These are phyloP conservation scores for Paraphaeosphaeria sporulosa DNA, from an alignment of 2,329 filamentous ascomycete species.

Conservation along the genomic window DNA sequence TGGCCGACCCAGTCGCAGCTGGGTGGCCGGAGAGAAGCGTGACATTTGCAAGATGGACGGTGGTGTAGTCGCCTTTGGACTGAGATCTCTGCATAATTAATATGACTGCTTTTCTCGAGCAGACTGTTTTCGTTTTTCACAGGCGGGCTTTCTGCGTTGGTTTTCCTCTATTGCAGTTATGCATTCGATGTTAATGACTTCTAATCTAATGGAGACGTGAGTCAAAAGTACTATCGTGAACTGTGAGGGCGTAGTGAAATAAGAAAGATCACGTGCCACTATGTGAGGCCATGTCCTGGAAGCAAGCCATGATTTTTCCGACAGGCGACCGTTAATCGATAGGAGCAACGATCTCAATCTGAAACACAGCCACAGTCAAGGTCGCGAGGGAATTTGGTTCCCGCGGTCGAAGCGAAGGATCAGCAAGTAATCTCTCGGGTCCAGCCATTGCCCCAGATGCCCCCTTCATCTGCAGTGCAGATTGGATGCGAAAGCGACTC, in stretches of 20 bases:
- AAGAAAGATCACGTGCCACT: neutral
- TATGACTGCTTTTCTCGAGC: neutral
- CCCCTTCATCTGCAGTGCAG: constrained; percentile 10
- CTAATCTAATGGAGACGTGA: neutral
- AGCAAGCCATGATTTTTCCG: constrained; percentile 6
- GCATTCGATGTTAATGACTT: neutral
- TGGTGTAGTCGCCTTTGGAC: neutral
- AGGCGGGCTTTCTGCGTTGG: too few species aligned
- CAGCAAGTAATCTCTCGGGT: constrained; percentile 15
- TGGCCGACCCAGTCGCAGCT: constrained; percentile 2
- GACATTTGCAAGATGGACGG: neutral
- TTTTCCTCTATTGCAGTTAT: too few species aligned
- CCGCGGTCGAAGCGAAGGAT: constrained; percentile 15
- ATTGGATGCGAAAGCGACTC: constrained; percentile 13
- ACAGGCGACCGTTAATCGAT: neutral
- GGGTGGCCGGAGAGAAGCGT: neutral
- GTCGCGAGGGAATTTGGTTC: neutral
- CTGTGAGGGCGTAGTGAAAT: neutral
- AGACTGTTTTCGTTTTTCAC: too few species aligned
- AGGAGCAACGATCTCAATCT: neutral
- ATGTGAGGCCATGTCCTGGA: neutral
- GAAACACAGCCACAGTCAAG: constrained; percentile 13
- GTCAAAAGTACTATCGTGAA: too few species aligned
- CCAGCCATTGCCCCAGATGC: constrained; percentile 6
- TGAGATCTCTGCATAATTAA: neutral